These are phyloP conservation scores for Penicillium coprophilum DNA, from an alignment of 495 filamentous ascomycete species.

Conservation along the genomic window DNA sequence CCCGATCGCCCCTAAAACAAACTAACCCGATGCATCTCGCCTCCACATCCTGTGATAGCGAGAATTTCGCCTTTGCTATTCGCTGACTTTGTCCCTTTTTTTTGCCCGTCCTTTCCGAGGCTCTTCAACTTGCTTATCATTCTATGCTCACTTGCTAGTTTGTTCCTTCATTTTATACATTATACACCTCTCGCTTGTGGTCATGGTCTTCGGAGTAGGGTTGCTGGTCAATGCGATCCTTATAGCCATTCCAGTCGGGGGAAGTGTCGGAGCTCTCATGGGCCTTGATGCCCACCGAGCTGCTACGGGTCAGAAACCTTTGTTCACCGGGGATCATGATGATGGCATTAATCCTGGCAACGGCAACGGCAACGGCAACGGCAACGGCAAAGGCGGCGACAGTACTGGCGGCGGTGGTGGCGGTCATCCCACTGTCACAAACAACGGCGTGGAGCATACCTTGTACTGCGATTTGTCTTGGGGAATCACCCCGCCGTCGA, in stretches of 20 bases:
- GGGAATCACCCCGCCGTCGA: slow-evolving; percentile 27
- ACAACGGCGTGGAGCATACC: slow-evolving; percentile 19
- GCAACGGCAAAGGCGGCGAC: slow-evolving; percentile 5
- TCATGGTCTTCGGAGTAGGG: slow-evolving; percentile 20
- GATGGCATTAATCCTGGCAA: neutral
- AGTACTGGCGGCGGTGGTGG: slow-evolving; percentile 8
- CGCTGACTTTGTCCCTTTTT: neutral
- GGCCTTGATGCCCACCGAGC: slow-evolving; percentile 41
- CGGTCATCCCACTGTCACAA: slow-evolving; percentile 3
- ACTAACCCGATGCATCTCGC: slow-evolving; percentile 5
- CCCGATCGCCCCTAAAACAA: slow-evolving; percentile 5
- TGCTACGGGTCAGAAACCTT: slow-evolving; percentile 27
- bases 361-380: slow-evolving; percentile 2
- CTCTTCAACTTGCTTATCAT: neutral
- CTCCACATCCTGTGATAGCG: slow-evolving; percentile 4
- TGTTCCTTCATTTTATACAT: slow-evolving; percentile 2
- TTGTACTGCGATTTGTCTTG: slow-evolving; percentile 26
- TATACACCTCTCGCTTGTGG: neutral
- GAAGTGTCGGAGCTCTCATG: slow-evolving; percentile 36
- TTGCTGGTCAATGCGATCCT: slow-evolving; percentile 40
- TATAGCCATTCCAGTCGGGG: slow-evolving; percentile 40
- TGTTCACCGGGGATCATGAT: slow-evolving; percentile 22
- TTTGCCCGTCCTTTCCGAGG: neutral
- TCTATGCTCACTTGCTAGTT: neutral
- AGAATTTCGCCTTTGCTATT: slow-evolving; percentile 8